These are phyloP conservation scores for Boeremia exigua DNA, from an alignment of 2,329 filamentous ascomycete species.

Conservation along the genomic window DNA sequence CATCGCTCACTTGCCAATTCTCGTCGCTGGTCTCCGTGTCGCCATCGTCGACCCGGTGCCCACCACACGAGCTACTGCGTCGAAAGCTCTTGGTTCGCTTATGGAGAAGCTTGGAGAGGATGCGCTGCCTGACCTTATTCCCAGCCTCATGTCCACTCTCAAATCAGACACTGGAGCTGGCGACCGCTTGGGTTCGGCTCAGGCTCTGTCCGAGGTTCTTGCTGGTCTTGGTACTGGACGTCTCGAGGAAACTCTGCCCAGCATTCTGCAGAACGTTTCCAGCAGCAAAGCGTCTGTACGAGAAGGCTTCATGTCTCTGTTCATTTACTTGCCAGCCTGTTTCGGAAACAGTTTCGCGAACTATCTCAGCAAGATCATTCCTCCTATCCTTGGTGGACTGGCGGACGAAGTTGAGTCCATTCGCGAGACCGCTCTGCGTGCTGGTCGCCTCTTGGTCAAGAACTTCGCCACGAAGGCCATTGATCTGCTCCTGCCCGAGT, in stretches of 20 bases:
- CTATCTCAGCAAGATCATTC: slow-evolving; percentile 94
- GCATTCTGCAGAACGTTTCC: slow-evolving; percentile 93
- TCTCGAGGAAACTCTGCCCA: slow-evolving; percentile 93
- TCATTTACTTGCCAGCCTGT: slow-evolving; percentile 98
- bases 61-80: slow-evolving; percentile 93
- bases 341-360: slow-evolving; percentile 98
- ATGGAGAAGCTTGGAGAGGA: slow-evolving; percentile 98
- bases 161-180: slow-evolving; percentile 97
- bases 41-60: slow-evolving; percentile 96
- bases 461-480: slow-evolving; percentile 97
- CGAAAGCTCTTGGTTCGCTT: slow-evolving; percentile 93
- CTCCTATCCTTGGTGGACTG: slow-evolving; percentile 89
- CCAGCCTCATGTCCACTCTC: slow-evolving; percentile 95
- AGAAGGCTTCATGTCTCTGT: slow-evolving; percentile 99
- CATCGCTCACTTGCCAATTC: slow-evolving; percentile 84
- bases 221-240: slow-evolving; percentile 91
- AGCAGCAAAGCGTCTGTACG: slow-evolving; percentile 89
- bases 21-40: slow-evolving; percentile 86
- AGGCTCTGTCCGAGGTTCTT: slow-evolving; percentile 94
- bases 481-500: slow-evolving; percentile 89
- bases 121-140: slow-evolving; percentile 93
- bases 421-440: slow-evolving; percentile 92
- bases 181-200: slow-evolving; percentile 92
- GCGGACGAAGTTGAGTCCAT: slow-evolving; percentile 97
- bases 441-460: slow-evolving; percentile 93